Conservation (phyloP, 345 rosid genomes). For the Gossypium ekmanianum region DNA sequence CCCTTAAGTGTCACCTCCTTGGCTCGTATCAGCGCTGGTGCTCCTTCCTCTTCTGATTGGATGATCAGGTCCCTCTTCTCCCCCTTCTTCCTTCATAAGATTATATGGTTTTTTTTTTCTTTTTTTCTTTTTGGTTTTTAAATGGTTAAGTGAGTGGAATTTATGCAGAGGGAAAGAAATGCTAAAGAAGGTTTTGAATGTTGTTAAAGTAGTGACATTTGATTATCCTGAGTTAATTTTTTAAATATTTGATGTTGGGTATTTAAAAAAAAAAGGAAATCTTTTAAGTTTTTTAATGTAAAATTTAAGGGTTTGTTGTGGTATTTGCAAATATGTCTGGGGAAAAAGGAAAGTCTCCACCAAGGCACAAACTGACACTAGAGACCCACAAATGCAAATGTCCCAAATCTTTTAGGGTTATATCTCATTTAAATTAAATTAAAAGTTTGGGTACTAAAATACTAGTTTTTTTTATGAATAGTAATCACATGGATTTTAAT, state of each 20-base stretch:
- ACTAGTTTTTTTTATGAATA: too few relatives aligned
- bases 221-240: slow-evolving; percentile 47
- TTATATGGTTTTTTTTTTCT: too few relatives aligned
- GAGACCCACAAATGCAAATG: too few relatives aligned
- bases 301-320: background rate
- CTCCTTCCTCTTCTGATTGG: slow-evolving; percentile 88
- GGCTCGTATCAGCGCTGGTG: slow-evolving; percentile 39
- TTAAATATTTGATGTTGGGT: background rate
- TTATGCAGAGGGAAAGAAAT: slow-evolving; percentile 72
- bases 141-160: background rate
- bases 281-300: background rate
- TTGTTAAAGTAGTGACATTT: slow-evolving; percentile 78
- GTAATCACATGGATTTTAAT: too few relatives aligned
- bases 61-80: slow-evolving; percentile 50
- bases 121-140: too few relatives aligned
- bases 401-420: too few relatives aligned
- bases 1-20: too few relatives aligned
- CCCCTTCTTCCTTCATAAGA: too few relatives aligned
- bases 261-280: background rate
- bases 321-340: slow-evolving; percentile 54
- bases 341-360: slow-evolving; percentile 62
- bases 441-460: too few relatives aligned
- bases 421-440: too few relatives aligned
- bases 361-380: slow-evolving; percentile 50
- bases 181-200: slow-evolving; percentile 51